Evolutionary conservation across 2,329 filamentous ascomycete genomes (phyloP), one percentile per base, ranked within the genome.

Genomic region (Fusarium pininemorale): DNA sequence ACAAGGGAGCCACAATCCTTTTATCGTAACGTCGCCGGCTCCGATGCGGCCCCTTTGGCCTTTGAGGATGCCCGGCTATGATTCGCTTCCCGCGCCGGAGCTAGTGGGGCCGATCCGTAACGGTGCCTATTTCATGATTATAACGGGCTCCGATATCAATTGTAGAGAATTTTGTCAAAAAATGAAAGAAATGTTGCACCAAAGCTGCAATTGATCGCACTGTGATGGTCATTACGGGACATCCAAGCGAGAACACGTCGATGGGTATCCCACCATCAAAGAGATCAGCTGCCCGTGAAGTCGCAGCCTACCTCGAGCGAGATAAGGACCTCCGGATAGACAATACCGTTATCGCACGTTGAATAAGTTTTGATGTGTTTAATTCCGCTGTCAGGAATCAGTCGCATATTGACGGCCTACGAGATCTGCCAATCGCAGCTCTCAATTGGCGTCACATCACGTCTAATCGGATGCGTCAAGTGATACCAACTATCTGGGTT

Each of bases 381-480:
- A 50, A 70, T 70, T 70, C 66, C 42, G 60, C 28, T 54, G 53
- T 66, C 67, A 70, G 53, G 66, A 70, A 47, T 60, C 39, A 54
- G 20, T n/a, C 72, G 72, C 72, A 63, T 74, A 75, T 54, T 45
- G 42, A 56, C 68, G 68, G 68, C 56, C 45, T 72, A 37, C 56
- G 39, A 22, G 35, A 47, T 35, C 47, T 69, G 18, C 72, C 72
- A 74, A 75, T 74, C 50, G 55, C 51, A 45, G 41, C 28, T 51
- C 30, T 60, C 63, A 72, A 74, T 74, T 74, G 68, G 39, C 47
- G 59, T 73, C 42, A 28, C 67, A 74, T 72, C 48, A 38, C 28
- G 47, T 57, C 45, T 45, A 48, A 39, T 37, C 56, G 44, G 50
- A 65, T 69, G 55, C 28, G 59, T 72, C 72, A 74, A 74, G 59